Evolutionary conservation across 139 green algal species (phyloP).

Genomic region (Chlamydomonas eustigma): DNA sequence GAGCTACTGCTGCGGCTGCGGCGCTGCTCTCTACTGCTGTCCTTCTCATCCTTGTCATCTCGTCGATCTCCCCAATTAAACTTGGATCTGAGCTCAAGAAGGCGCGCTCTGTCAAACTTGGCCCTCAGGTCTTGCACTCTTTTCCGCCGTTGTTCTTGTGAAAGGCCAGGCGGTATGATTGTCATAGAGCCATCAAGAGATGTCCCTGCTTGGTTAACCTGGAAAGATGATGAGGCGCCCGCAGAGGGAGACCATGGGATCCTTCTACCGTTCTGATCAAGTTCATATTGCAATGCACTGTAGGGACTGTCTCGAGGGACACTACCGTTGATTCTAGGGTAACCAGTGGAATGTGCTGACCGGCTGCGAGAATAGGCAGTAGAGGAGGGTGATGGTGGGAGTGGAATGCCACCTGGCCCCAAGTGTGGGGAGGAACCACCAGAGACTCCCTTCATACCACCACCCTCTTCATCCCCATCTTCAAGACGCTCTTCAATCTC

Average conservation of each 20-base stretch:
- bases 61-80: conserved; percentile 28
- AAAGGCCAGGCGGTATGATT: background rate
- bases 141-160: background rate
- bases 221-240: background rate
- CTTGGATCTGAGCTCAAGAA: conserved; percentile 25
- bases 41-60: background rate
- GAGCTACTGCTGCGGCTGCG: background rate
- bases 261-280: background rate
- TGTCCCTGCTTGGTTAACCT: background rate
- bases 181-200: too few relatives aligned
- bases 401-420: conserved; percentile 1
- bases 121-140: background rate
- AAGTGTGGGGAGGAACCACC: background rate
- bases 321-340: background rate
- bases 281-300: background rate
- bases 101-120: conserved; percentile 16
- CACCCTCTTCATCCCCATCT: background rate
- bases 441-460: background rate
- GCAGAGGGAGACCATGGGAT: too few relatives aligned
- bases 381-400: background rate
- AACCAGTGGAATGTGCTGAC: background rate
- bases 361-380: background rate
- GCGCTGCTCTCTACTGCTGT: background rate
- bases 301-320: background rate
- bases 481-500: conserved; percentile 18